These are phyloP conservation scores for Naganishia sp. DNA, from an alignment of 1,284 basidiomycete species.

Conservation along the genomic window DNA sequence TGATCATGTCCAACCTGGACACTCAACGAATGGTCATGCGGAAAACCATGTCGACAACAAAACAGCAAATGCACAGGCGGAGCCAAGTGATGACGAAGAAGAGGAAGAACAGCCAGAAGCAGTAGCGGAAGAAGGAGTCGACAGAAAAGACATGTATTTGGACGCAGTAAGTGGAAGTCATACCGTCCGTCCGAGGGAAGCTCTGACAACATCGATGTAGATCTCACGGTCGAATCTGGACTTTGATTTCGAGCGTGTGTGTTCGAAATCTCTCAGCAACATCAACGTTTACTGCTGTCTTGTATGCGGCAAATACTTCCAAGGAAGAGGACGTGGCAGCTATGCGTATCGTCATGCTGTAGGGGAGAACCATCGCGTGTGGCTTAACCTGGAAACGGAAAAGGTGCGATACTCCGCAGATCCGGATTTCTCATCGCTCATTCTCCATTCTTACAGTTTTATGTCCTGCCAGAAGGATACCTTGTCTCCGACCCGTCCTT, in stretches of 20 bases:
- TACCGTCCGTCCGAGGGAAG: not conserved
- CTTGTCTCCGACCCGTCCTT: slow-evolving; percentile 91
- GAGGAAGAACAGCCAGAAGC: slow-evolving; percentile 54
- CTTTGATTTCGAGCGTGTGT: slow-evolving; percentile 99
- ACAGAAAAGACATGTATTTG: slow-evolving; percentile 85
- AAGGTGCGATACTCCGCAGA: slow-evolving; percentile 62
- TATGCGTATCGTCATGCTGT: slow-evolving; percentile 97
- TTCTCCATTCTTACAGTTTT: slow-evolving; percentile 64
- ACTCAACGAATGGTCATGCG: slow-evolving; percentile 26
- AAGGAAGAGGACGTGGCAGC: slow-evolving; percentile 88
- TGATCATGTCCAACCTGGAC: slow-evolving; percentile 29
- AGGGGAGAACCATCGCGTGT: slow-evolving; percentile 96
- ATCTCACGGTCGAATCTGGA: slow-evolving; percentile 86
- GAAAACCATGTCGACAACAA: not conserved
- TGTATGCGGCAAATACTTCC: slow-evolving; percentile 98
- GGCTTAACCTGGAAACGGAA: slow-evolving; percentile 89
- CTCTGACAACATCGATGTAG: slow-evolving; percentile 54
- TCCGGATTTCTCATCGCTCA: not conserved
- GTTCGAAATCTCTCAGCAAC: slow-evolving; percentile 92
- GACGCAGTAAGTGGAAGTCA: slow-evolving; percentile 70
- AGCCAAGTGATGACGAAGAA: slow-evolving; percentile 56
- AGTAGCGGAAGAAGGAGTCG: slow-evolving; percentile 53
- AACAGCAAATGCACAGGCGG: not conserved
- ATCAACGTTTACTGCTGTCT: slow-evolving; percentile 98
- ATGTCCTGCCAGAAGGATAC: slow-evolving; percentile 97